phyloP scores from a whole-genome alignment of 495 filamentous ascomycete species.

The Cairneyella variabilis region DNA sequence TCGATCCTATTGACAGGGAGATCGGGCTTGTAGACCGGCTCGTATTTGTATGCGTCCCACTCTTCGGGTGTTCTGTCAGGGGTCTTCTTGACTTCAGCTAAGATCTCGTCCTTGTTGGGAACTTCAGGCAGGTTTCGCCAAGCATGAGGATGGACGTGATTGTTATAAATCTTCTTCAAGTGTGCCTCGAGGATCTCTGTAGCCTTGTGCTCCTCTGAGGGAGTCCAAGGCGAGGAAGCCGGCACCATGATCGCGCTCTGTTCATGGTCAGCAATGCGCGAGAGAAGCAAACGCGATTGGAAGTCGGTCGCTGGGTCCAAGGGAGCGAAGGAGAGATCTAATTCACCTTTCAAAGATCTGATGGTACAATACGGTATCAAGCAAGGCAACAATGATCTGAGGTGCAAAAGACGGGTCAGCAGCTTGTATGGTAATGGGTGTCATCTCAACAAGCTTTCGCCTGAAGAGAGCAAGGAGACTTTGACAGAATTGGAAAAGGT shows the following conservation, averaged over 20 bases:
- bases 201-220: too few species aligned
- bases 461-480: too few species aligned
- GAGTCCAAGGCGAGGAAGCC: neutral
- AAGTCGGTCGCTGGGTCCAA: too few species aligned
- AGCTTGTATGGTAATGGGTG: too few species aligned
- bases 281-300: neutral
- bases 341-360: too few species aligned
- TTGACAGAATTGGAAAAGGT: too few species aligned
- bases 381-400: too few species aligned
- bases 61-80: neutral
- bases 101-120: constrained; percentile 42
- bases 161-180: neutral
- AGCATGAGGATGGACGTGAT: neutral
- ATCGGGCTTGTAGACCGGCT: constrained; percentile 25
- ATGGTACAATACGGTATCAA: too few species aligned
- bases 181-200: neutral
- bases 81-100: constrained; percentile 18
- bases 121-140: constrained; percentile 32
- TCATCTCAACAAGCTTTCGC: too few species aligned
- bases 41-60: constrained; percentile 18
- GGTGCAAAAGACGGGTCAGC: too few species aligned
- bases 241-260: neutral
- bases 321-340: too few species aligned
- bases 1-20: constrained; percentile 36
- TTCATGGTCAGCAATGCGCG: neutral